Base-by-base conservation (phyloP, 148 eudicot species). In the Fallopia convolvulus region DNA sequence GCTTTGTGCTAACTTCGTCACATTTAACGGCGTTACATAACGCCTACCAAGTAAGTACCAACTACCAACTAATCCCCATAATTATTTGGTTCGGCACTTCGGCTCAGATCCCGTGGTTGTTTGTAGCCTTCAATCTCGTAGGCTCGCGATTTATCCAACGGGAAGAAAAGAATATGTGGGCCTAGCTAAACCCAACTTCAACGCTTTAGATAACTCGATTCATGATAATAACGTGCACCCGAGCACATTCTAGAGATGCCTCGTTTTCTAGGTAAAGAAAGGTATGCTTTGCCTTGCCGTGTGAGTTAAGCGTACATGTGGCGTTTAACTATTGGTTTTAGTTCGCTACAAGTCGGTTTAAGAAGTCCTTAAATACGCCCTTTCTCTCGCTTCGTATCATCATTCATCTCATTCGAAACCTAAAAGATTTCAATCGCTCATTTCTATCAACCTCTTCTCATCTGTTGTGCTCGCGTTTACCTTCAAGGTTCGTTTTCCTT, bases 261-360 rank as follows among this genome's bases (percentile, higher is more conserved):
- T 55, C n/a, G n/a, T 55, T 18, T 55, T 1, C 26, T 2, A n/a
- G 23, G 61, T 6, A n/a, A 55, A 20, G 61, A 55, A 55, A 55
- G 61, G 61, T 55, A 55, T 55, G 61, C 61, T 55, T 55, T 55
- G 47, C 47, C 47, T 44, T 44, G 61, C 61, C 61, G 61, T 55
- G 23, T n/a, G 61, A n/a, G 26, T 8, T 55, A 55, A n/a, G 61
- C 26, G 61, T 55, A 18, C 26, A 55, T 26, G 61, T n/a, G 61
- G 61, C 26, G 20, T 55, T n/a, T 10, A 55, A 12, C 61, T 20
- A 55, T 55, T 55, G 61, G 61, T 21, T 20, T 6, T 18, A n/a
- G 7, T 55, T 55, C n/a, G 58, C n/a, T 13, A 15, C 17, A 21
- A 52, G 21, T 52, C 58, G 58, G 58, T 52, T 52, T 52, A 52